Evolutionary conservation across 805 yeast species (phyloP).

Genomic region (Barnettozyma botsteinii): DNA sequence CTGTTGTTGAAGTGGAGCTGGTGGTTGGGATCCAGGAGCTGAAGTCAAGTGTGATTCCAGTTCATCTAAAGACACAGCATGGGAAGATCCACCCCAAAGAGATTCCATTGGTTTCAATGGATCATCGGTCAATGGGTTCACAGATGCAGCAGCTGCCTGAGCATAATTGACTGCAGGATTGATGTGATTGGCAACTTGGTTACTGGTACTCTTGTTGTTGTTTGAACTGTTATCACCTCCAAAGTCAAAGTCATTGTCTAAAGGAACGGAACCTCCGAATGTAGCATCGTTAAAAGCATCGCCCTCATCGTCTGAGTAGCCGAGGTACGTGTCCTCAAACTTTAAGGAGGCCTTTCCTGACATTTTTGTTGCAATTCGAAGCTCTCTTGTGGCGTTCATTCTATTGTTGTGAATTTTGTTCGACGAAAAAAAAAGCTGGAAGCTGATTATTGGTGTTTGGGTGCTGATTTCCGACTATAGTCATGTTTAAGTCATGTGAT

Average conservation of each 20-base stretch:
- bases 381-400: neutral
- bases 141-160: conserved; percentile 30
- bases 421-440: neutral
- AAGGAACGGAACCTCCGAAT: conserved; percentile 52
- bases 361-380: neutral
- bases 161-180: conserved; percentile 35
- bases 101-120: conserved; percentile 65
- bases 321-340: conserved; percentile 81
- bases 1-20: conserved; percentile 8
- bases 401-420: neutral
- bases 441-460: conserved; percentile 2
- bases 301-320: conserved; percentile 63
- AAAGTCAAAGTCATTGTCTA: conserved; percentile 64
- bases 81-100: conserved; percentile 45
- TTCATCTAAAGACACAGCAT: conserved; percentile 58
- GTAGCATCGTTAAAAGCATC: conserved; percentile 81
- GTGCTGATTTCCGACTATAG: too few relatives aligned
- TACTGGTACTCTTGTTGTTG: conserved; percentile 1
- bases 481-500: neutral
- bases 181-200: conserved; percentile 19
- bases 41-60: conserved; percentile 59
- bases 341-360: conserved; percentile 39
- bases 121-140: conserved; percentile 29
- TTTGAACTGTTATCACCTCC: conserved; percentile 29
- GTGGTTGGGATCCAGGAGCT: conserved; percentile 17